These are phyloP conservation scores for Penicillium sp. DNA, from an alignment of 2,329 filamentous ascomycete genomes.

Conservation along the genomic window DNA sequence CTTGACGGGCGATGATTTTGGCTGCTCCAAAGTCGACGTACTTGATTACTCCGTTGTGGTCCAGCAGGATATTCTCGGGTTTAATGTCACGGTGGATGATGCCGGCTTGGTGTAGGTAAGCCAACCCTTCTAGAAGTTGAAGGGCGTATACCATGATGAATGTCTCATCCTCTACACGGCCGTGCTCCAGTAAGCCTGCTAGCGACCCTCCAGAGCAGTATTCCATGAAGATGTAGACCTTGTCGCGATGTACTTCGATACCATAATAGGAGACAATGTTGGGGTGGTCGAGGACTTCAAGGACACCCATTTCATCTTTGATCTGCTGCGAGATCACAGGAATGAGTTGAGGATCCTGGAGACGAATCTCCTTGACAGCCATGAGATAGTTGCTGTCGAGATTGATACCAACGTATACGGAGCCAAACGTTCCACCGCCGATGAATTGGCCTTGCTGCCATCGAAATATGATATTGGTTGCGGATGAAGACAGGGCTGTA, in stretches of 20 bases:
- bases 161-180: slow-evolving; percentile 94
- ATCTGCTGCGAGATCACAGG: slow-evolving; percentile 92
- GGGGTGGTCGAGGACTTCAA: slow-evolving; percentile 92
- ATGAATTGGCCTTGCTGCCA: slow-evolving; percentile 99
- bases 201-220: slow-evolving; percentile 95
- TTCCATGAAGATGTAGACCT: slow-evolving; percentile 99
- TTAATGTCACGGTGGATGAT: slow-evolving; percentile 98
- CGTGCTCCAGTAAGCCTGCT: slow-evolving; percentile 84
- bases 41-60: slow-evolving; percentile 97
- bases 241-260: slow-evolving; percentile 96
- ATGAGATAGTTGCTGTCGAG: slow-evolving; percentile 93
- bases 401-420: slow-evolving; percentile 96
- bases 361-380: slow-evolving; percentile 96
- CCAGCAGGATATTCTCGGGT: slow-evolving; percentile 92
- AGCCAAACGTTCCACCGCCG: slow-evolving; percentile 93
- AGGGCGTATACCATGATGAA: slow-evolving; percentile 96
- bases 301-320: slow-evolving; percentile 91
- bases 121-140: slow-evolving; percentile 88
- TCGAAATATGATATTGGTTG: slow-evolving; percentile 89
- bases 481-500: slow-evolving; percentile 87
- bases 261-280: slow-evolving; percentile 98
- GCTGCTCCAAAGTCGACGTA: slow-evolving; percentile 98
- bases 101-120: slow-evolving; percentile 84
- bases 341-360: slow-evolving; percentile 94
- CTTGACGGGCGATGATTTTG: slow-evolving; percentile 92